A percentile compares a stretch with the other conserved stretches of the same genome.
phyloP scores from a whole-genome alignment of 257 asterid genomes.

The Solanum neorickii region DNA sequence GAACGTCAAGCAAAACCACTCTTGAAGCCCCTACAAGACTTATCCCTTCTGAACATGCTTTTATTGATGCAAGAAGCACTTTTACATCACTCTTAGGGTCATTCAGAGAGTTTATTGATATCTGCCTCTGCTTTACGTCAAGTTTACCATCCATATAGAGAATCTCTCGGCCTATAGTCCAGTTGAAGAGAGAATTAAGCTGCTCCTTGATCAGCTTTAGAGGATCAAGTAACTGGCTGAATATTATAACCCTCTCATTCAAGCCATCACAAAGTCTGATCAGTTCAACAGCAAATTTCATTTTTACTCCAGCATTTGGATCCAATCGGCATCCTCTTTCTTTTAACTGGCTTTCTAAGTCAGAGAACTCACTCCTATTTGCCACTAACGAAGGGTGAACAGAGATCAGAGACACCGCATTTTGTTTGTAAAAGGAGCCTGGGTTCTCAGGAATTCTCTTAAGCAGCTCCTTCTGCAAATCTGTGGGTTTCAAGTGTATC shows the following conservation, averaged over 20 bases:
- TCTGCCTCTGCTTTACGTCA: conserved; percentile 28
- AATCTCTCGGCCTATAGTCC: conserved; percentile 49
- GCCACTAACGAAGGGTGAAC: conserved; percentile 59
- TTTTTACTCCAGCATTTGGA: conserved; percentile 50
- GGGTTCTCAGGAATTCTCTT: background rate
- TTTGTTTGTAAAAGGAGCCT: conserved; percentile 14
- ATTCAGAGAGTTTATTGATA: conserved; percentile 33
- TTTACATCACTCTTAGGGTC: conserved; percentile 25
- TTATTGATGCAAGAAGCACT: conserved; percentile 64
- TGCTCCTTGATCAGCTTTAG: conserved; percentile 30
- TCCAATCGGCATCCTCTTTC: conserved; percentile 1
- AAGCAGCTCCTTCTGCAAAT: conserved; percentile 31
- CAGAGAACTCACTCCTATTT: conserved; percentile 11
- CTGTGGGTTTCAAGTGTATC: conserved; percentile 40
- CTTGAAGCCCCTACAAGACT: conserved; percentile 75
- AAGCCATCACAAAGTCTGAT: conserved; percentile 17
- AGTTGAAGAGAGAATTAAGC: conserved; percentile 23
- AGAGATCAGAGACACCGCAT: conserved; percentile 38
- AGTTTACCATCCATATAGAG: conserved; percentile 43
- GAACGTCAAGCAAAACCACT: conserved; percentile 64
- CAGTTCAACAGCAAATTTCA: conserved; percentile 41
- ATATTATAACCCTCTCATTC: conserved; percentile 49
- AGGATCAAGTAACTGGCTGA: conserved; percentile 44
- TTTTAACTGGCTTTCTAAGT: background rate
- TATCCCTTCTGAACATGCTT: conserved; percentile 72